Evolutionary conservation across 2,329 filamentous ascomycete genomes (phyloP), one percentile per base, ranked within the genome.

Genomic region (Chalaropsis thielavioides): DNA sequence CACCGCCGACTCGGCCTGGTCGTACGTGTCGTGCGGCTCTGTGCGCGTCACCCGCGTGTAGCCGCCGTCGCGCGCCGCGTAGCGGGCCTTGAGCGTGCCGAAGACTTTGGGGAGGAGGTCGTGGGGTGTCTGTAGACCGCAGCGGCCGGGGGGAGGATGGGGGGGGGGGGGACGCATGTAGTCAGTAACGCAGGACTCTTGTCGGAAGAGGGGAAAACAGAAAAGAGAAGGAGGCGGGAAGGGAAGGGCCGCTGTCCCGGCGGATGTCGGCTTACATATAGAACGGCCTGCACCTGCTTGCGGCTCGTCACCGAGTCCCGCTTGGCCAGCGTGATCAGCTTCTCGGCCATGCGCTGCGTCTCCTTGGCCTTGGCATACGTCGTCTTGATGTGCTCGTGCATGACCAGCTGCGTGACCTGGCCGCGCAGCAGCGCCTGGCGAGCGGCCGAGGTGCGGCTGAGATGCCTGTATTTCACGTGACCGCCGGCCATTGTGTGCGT

Each of bases 281-380:
- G 87, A 71, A 92, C 91, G 46, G 83, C 83, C 71, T 87, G 78
- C n/a, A 91, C 92, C 70, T 83, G 83, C 73, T 85, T 81, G 74
- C 83, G 82, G 67, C 87, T 87, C 22, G 90, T 89, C 72, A 91
- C 87, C 49, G 92, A 95, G 75, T 96, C 90, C 77, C 86, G 88
- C 82, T 97, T 99, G 22, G 89, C 92, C 71, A 96, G 76, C 3
- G 92, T 96, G 72, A 99, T 92, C 70, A 97, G 80, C 79, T 95
- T 95, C 74, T 99, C 94, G 7, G 92, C 94, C 70, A 97, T 75
- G 54, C 89, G 83, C 77, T 99, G 94, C 22, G 94, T 89, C 79
- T 99, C 94, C 77, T 97, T 99, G 60, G 94, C 94, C 78, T 97
- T 97, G 74, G 88, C 86, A 82, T 89, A 96, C 77, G 94, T 96